Evolutionary conservation across 495 filamentous ascomycete genomes (phyloP), one percentile per base, ranked within the genome.

Genomic region (Pseudomonodictys pantanalensis): DNA sequence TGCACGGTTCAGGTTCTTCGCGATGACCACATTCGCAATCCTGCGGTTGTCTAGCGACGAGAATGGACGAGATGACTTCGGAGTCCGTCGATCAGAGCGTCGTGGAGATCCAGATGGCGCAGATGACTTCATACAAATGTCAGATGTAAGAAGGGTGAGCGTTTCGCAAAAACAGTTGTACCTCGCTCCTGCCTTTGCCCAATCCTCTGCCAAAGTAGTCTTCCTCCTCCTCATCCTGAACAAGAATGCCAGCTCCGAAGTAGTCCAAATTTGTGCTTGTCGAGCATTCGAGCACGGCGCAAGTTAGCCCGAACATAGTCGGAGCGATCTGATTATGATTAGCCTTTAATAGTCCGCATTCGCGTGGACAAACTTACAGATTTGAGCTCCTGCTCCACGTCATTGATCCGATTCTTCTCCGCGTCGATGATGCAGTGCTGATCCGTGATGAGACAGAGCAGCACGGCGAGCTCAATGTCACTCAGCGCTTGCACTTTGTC

Each of bases 391-490:
- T 84, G 76, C 38, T 83, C 79, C 26, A 95, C 75, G 56, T 82
- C 78, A 68, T 87, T 76, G 41, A 92, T 68, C 52, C 73, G 76
- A 28, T 80, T 74, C 22, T 76, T 72, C 9, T 86, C 84, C 38
- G 88, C 87, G 72, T 87, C 85, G 67, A 97, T 83, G 56, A 97
- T 84, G 72, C 90, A 96, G 69, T 97, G 92, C 72, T 93, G 86
- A 53, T 83, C 81, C 23, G 86, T 82, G 52, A 88, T 77, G 26
- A 96, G 81, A 65, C 84, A 92, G 47, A 97, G 78, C 20, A 97
- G 79, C 11, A 86, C 74, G 24, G 93, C 93, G 39, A 98, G 82
- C 73, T 96, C 92, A 44, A 97, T 79, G 73, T 96, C 93, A 52
- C 87, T 90, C 39, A 97, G 77, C 44, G 79, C 77, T 70, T 87